Conservation (phyloP, 2,329 filamentous ascomycete species). For the Calycina marina region DNA sequence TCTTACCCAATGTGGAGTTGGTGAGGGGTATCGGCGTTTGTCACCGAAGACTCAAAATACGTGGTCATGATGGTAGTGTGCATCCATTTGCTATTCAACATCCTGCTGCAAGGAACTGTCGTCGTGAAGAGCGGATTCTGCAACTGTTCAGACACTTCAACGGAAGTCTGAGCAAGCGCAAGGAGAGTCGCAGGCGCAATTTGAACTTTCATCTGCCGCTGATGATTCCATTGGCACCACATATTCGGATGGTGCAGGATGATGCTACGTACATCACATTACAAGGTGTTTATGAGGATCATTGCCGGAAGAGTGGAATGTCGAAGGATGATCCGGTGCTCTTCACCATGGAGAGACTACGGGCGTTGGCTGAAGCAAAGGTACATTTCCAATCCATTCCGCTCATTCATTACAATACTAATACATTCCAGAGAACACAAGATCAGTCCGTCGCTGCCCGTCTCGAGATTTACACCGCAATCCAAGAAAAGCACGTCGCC, state of each 20-base stretch:
- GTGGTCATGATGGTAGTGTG: constrained; percentile 93
- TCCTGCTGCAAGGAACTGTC: constrained; percentile 79
- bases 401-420: constrained; percentile 17
- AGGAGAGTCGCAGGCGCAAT: constrained; percentile 86
- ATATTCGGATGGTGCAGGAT: constrained; percentile 90
- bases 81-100: constrained; percentile 95
- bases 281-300: constrained; percentile 91
- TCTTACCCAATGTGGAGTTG: constrained; percentile 86
- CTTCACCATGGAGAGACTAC: constrained; percentile 89
- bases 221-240: constrained; percentile 89
- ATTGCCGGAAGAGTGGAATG: constrained; percentile 74
- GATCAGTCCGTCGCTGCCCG: constrained; percentile 61
- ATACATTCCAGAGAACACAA: constrained; percentile 39
- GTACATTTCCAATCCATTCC: constrained; percentile 3
- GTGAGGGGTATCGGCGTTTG: constrained; percentile 84
- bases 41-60: constrained; percentile 85
- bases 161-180: constrained; percentile 77
- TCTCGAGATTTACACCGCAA: constrained; percentile 84
- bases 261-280: constrained; percentile 88
- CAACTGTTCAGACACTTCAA: constrained; percentile 98
- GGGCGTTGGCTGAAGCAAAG: constrained; percentile 52
- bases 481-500: constrained; percentile 87
- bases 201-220: constrained; percentile 91
- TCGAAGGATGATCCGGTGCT: constrained; percentile 92
- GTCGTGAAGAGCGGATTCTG: constrained; percentile 85